Evolutionary conservation across 441 rosid genomes (phyloP).

Genomic region (Euphorbia corollata): DNA sequence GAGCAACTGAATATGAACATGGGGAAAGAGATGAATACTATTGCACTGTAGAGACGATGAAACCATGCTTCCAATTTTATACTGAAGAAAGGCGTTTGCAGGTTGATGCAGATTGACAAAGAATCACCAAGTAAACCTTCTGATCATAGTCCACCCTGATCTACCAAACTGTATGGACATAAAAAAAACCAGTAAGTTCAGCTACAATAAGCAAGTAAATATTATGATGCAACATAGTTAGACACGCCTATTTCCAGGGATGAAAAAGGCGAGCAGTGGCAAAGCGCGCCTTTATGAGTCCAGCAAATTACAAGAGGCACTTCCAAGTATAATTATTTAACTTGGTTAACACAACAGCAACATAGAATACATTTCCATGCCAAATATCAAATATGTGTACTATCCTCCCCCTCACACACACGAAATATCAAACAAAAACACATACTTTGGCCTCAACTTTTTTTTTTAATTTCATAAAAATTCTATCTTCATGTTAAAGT

Average conservation of each 20-base stretch:
- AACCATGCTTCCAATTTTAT: slow-evolving; percentile 1
- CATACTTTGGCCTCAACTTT: not conserved
- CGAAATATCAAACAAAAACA: not conserved
- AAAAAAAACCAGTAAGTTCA: not conserved
- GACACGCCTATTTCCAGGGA: not conserved
- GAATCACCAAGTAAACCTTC: slow-evolving; percentile 4
- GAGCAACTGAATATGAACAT: not conserved
- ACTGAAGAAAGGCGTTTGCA: not conserved
- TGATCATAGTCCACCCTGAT: not conserved
- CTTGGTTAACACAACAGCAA: not conserved
- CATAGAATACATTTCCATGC: not conserved
- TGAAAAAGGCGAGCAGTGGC: not conserved
- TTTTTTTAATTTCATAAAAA: not conserved
- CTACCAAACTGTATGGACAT: not conserved
- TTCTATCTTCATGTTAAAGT: not conserved
- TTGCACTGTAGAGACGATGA: not conserved
- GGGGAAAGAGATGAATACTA: not conserved
- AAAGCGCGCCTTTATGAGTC: not conserved
- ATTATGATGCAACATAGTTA: not conserved
- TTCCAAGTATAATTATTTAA: no score
- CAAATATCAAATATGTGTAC: no score
- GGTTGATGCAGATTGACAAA: slow-evolving; percentile 1
- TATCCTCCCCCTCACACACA: not conserved
- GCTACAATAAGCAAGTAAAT: slow-evolving; percentile 4
- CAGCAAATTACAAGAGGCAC: no score